These are phyloP conservation scores for Hypoxylon intermedium DNA, from an alignment of 495 filamentous ascomycete genomes.

Conservation along the genomic window DNA sequence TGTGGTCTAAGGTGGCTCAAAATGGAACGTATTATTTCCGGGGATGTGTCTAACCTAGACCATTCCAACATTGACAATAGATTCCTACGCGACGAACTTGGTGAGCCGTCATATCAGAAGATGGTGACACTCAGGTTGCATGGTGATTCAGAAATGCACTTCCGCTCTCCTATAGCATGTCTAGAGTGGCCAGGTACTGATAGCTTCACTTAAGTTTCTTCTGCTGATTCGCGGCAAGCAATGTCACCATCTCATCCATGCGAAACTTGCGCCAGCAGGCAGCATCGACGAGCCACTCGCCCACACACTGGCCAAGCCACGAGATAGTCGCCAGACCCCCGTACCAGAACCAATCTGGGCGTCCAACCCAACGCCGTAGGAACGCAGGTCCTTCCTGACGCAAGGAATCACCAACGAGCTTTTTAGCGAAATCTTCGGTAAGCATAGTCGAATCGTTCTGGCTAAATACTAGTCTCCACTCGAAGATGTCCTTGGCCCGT, in stretches of 20 bases:
- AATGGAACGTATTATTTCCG: too few relatives aligned
- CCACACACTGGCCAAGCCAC: slow-evolving; percentile 46
- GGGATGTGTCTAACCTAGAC: too few relatives aligned
- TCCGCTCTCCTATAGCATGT: background rate
- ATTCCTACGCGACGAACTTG: too few relatives aligned
- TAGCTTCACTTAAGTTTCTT: slow-evolving; percentile 39
- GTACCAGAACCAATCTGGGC: slow-evolving; percentile 58
- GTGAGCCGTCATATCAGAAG: too few relatives aligned
- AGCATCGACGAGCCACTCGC: slow-evolving; percentile 53
- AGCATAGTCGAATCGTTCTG: slow-evolving; percentile 52
- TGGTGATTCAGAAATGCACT: too few relatives aligned
- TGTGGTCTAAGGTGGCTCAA: too few relatives aligned
- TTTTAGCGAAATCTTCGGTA: slow-evolving; percentile 48
- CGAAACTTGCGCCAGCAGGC: slow-evolving; percentile 48
- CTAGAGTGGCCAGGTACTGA: background rate
- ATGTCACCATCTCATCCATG: slow-evolving; percentile 46
- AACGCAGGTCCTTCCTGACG: slow-evolving; percentile 43
- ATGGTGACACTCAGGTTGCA: too few relatives aligned
- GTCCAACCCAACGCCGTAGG: slow-evolving; percentile 50
- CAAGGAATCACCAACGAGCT: slow-evolving; percentile 49
- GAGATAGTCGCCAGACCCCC: slow-evolving; percentile 46
- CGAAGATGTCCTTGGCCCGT: slow-evolving; percentile 49
- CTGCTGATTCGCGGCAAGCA: slow-evolving; percentile 39
- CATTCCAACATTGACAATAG: too few relatives aligned
- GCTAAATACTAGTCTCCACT: slow-evolving; percentile 53